A percentile compares a stretch with the other conserved stretches of the same genome.
phyloP scores from a whole-genome alignment of 768 basidiomycete genomes.

The Calocybe gangraenosa region DNA sequence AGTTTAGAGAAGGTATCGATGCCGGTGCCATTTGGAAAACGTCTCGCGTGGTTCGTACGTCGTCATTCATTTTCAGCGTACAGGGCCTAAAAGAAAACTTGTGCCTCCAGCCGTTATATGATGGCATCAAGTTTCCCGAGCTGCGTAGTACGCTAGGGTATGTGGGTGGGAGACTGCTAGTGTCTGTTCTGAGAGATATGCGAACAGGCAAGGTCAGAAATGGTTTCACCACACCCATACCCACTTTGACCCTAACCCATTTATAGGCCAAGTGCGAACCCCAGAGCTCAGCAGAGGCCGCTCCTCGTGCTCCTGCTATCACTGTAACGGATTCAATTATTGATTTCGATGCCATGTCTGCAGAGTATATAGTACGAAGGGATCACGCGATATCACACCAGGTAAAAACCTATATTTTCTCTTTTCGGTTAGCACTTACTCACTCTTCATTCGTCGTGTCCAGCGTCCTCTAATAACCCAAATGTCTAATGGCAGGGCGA shows the following conservation, averaged over 20 bases:
- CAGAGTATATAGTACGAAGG: constrained; percentile 47
- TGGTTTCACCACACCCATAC: neutral
- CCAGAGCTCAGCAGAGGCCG: constrained; percentile 36
- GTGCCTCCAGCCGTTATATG: constrained; percentile 49
- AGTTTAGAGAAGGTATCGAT: constrained; percentile 69
- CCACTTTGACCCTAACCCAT: neutral
- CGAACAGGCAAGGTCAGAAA: constrained; percentile 45
- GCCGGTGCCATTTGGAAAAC: constrained; percentile 67
- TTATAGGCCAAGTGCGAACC: constrained; percentile 42
- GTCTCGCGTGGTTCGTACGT: constrained; percentile 45
- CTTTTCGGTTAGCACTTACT: neutral
- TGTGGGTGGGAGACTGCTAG: constrained; percentile 67
- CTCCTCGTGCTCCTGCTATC: constrained; percentile 59
- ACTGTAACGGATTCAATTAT: constrained; percentile 45
- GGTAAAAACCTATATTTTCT: constrained; percentile 27
- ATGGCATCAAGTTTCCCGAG: constrained; percentile 44
- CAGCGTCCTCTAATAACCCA: constrained; percentile 32
- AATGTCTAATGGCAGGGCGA: constrained; percentile 26
- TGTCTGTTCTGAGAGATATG: constrained; percentile 65
- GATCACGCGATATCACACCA: constrained; percentile 71
- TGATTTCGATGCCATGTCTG: constrained; percentile 55
- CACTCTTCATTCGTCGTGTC: neutral
- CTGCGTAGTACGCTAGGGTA: constrained; percentile 58
- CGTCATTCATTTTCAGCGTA: neutral
- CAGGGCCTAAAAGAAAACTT: neutral